A percentile compares a stretch with the other conserved stretches of the same genome.
Evolutionary conservation across 2,329 filamentous ascomycete genomes (phyloP).

Genomic region (Nothopassalora personata): DNA sequence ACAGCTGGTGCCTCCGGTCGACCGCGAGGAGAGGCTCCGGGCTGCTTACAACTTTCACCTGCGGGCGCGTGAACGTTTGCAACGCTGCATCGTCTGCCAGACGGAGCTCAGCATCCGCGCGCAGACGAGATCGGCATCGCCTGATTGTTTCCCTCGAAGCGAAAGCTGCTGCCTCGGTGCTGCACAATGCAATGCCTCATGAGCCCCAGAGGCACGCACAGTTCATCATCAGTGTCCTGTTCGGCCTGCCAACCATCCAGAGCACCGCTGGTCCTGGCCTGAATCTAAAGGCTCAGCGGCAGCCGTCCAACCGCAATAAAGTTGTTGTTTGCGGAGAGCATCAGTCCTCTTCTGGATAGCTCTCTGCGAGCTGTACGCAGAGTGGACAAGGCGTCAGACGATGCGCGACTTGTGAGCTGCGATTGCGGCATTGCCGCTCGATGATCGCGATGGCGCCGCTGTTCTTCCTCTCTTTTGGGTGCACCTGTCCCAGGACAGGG

Average conservation of each 20-base stretch:
- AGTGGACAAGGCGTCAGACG: constrained; percentile 12
- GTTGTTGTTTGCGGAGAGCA: constrained; percentile 17
- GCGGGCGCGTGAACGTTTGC: no score
- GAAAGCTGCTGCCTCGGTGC: no score
- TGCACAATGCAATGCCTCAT: no score
- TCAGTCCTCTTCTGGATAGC: constrained; percentile 24
- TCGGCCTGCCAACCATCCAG: constrained; percentile 13
- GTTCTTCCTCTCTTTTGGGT: constrained; percentile 4
- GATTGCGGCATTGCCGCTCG: constrained; percentile 13
- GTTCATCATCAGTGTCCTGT: no score
- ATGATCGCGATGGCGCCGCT: constrained; percentile 8
- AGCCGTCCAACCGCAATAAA: constrained; percentile 19
- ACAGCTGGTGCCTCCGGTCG: neutral
- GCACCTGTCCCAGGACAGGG: constrained; percentile 5
- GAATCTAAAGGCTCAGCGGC: constrained; percentile 12
- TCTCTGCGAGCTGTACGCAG: constrained; percentile 17
- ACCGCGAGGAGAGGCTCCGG: neutral
- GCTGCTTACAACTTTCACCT: neutral
- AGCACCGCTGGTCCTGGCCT: constrained; percentile 12
- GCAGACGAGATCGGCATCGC: neutral
- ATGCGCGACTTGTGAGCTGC: constrained; percentile 11
- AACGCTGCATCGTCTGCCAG: neutral
- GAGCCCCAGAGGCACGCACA: no score
- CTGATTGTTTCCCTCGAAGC: neutral
- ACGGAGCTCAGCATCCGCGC: neutral